These are phyloP conservation scores for Begonia loranthoides DNA, from an alignment of 306 rosid species.

Conservation along the genomic window DNA sequence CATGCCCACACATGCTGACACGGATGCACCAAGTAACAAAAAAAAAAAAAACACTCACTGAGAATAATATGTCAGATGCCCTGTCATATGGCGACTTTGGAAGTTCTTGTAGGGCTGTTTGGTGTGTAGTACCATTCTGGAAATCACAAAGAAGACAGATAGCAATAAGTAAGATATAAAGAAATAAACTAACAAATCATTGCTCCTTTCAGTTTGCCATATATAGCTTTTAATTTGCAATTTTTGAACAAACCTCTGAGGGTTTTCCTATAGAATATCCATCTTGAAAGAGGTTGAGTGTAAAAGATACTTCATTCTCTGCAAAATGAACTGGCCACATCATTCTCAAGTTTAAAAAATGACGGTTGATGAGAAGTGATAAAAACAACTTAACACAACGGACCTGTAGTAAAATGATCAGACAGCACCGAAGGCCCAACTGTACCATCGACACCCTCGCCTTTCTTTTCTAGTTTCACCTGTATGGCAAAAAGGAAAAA, in stretches of 20 bases:
- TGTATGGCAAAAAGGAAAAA: constrained; percentile 12
- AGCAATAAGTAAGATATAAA: constrained; percentile 6
- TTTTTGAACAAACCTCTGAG: constrained; percentile 57
- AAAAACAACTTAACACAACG: background rate
- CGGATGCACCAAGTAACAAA: too few species aligned
- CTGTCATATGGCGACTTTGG: constrained; percentile 85
- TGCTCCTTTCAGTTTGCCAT: constrained; percentile 6
- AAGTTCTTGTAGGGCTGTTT: constrained; percentile 34
- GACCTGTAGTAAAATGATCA: constrained; percentile 6
- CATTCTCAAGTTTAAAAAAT: constrained; percentile 13
- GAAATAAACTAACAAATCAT: background rate
- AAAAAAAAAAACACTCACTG: constrained; percentile 26
- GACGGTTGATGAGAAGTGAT: background rate
- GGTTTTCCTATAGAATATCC: constrained; percentile 88
- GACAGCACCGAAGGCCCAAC: constrained; percentile 26
- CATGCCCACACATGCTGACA: too few species aligned
- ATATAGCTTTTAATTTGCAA: background rate
- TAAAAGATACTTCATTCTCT: constrained; percentile 77
- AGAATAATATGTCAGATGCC: constrained; percentile 72
- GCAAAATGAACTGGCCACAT: constrained; percentile 11
- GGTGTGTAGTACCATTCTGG: constrained; percentile 51
- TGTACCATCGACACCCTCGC: constrained; percentile 20
- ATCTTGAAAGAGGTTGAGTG: constrained; percentile 60
- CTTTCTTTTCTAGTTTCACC: constrained; percentile 33
- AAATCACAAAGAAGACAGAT: constrained; percentile 17